phyloP scores from a whole-genome alignment of 192 early-diverging fungal species.

The Polychytrium aggregatum region DNA sequence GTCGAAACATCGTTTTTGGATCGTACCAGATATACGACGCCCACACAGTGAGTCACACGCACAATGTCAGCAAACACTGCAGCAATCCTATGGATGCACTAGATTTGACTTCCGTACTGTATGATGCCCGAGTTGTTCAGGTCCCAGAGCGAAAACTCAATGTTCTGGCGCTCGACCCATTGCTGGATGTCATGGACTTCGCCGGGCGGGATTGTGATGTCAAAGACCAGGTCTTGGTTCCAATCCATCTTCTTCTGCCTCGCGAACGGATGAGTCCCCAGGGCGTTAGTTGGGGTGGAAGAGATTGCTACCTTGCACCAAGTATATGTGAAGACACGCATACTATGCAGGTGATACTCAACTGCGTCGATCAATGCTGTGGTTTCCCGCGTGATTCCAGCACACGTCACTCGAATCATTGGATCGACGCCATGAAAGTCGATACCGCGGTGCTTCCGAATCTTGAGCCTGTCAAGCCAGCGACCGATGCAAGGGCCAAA shows the following conservation, averaged over 20 bases:
- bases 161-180: slow-evolving; percentile 24
- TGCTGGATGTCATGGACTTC: slow-evolving; percentile 27
- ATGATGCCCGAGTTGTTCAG: slow-evolving; percentile 2
- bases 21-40: too few relatives aligned
- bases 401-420: slow-evolving; percentile 16
- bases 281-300: too few relatives aligned
- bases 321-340: too few relatives aligned
- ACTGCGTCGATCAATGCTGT: slow-evolving; percentile 17
- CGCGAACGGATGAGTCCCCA: not conserved
- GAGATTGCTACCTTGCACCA: too few relatives aligned
- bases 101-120: not conserved
- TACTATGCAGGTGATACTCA: too few relatives aligned
- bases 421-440: slow-evolving; percentile 18
- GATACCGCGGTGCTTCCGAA: slow-evolving; percentile 9
- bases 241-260: slow-evolving; percentile 12
- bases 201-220: slow-evolving; percentile 29
- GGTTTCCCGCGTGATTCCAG: slow-evolving; percentile 10
- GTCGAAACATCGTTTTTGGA: too few relatives aligned
- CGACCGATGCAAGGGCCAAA: too few relatives aligned
- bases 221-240: slow-evolving; percentile 24
- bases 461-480: slow-evolving; percentile 24
- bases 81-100: not conserved
- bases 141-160: slow-evolving; percentile 23
- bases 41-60: too few relatives aligned
- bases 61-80: too few relatives aligned